Conservation (phyloP, 495 filamentous ascomycete species). For the Aspergillus heteromorphus region DNA sequence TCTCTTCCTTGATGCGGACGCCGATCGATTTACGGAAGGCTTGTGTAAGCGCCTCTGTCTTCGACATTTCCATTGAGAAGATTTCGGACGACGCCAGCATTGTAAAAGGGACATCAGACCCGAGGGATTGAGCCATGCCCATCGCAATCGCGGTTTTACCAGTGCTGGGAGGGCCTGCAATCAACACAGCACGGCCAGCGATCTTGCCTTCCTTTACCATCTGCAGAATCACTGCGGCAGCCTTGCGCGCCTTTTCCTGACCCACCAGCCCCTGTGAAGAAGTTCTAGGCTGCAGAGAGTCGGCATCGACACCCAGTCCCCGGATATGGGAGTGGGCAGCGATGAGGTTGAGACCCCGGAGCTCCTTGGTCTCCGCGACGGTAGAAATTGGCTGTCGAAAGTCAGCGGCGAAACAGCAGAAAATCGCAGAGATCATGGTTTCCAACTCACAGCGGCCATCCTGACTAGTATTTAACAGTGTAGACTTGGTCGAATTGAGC, state of each 20-base stretch:
- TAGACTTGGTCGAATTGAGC: not conserved
- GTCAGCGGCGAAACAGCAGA: constrained; percentile 6
- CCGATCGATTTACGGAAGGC: constrained; percentile 97
- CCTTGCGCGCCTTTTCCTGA: constrained; percentile 93
- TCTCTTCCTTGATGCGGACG: constrained; percentile 95
- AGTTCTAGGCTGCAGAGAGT: constrained; percentile 78
- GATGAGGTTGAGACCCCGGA: constrained; percentile 91
- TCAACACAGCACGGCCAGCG: constrained; percentile 88
- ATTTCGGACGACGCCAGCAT: constrained; percentile 94
- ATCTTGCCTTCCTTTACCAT: constrained; percentile 99
- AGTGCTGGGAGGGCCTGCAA: constrained; percentile 94
- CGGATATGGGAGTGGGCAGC: constrained; percentile 98
- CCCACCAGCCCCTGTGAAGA: constrained; percentile 96
- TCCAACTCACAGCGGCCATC: constrained; percentile 41
- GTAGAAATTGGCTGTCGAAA: constrained; percentile 73
- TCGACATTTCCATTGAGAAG: constrained; percentile 98
- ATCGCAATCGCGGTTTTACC: constrained; percentile 98
- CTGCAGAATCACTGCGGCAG: constrained; percentile 88
- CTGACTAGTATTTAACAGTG: constrained; percentile 1
- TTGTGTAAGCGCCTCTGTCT: constrained; percentile 95
- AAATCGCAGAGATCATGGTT: not conserved
- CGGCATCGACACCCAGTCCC: constrained; percentile 87
- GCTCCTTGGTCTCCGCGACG: constrained; percentile 88
- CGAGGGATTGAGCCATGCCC: constrained; percentile 96
- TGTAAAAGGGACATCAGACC: constrained; percentile 91